A percentile compares a stretch with the other conserved stretches of the same genome.
Evolutionary conservation across 495 filamentous ascomycete species (phyloP).

Genomic region (Diplogelasinospora grovesii): DNA sequence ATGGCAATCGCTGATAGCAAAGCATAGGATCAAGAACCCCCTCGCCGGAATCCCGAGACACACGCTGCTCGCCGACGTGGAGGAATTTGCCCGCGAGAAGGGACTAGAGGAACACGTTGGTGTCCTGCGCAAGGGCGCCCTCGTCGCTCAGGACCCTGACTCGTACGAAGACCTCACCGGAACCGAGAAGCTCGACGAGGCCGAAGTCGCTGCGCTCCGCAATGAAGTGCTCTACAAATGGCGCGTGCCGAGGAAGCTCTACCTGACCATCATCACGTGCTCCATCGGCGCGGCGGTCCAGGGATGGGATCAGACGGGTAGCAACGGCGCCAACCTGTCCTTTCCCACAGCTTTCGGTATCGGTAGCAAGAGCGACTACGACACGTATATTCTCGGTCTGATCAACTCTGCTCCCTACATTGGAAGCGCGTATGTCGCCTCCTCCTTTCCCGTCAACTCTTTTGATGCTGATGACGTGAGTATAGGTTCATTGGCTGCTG

Average conservation of each 20-base stretch:
- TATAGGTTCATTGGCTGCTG: slow-evolving; percentile 50
- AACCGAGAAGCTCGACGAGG: slow-evolving; percentile 44
- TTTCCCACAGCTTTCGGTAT: slow-evolving; percentile 49
- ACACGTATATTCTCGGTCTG: slow-evolving; percentile 44
- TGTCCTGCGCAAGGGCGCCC: slow-evolving; percentile 53
- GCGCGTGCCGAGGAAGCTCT: slow-evolving; percentile 55
- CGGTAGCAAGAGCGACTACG: slow-evolving; percentile 35
- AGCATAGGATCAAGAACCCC: slow-evolving; percentile 42
- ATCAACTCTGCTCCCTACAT: slow-evolving; percentile 49
- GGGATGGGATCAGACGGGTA: slow-evolving; percentile 68
- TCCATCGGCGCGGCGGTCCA: slow-evolving; percentile 72
- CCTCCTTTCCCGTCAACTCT: not conserved
- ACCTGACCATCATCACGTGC: slow-evolving; percentile 58
- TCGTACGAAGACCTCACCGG: slow-evolving; percentile 45
- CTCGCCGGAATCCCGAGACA: slow-evolving; percentile 48
- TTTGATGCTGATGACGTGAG: not conserved
- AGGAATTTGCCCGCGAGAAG: slow-evolving; percentile 47
- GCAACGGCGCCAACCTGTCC: slow-evolving; percentile 67
- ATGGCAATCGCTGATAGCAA: not conserved
- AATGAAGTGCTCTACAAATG: slow-evolving; percentile 57
- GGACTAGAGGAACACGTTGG: slow-evolving; percentile 43
- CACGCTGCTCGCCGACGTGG: slow-evolving; percentile 49
- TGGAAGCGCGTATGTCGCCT: slow-evolving; percentile 28
- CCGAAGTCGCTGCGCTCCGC: slow-evolving; percentile 47
- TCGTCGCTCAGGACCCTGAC: slow-evolving; percentile 56